Base-by-base conservation (phyloP, 2,329 filamentous ascomycete species). In the Aulographum hederae region DNA sequence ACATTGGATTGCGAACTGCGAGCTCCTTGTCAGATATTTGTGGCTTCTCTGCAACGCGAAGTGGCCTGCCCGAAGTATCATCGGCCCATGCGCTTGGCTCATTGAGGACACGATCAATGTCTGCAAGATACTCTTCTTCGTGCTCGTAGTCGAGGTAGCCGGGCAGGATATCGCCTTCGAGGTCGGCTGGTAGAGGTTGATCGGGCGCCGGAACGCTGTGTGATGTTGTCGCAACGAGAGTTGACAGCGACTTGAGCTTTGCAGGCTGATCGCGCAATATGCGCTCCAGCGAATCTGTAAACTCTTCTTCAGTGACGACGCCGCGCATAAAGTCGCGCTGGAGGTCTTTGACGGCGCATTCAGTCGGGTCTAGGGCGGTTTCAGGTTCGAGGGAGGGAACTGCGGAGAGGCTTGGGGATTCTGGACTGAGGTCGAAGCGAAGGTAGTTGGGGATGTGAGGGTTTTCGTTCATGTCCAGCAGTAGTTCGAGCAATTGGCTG, bases 401-500 rank as follows among this genome's bases (percentile, higher is more conserved):
- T 18, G 13, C 34, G 12, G 46, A 42, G 32, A 45, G 42, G 26
- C 42, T 42, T 17, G 46, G 43, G 32, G 11, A 15, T 8, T 6
- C 8, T 8, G 11, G 8, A 12, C 53, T 46, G 35, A 94, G 58
- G 45, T 86, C 75, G 56, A 82, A 76, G 43, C 79, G 78, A 45
- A 78, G 71, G 35, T 75, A 66, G 18, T 71, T 60, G 8, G 81
- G 73, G 28, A 95, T 73, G 49, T 89, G 79, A 14, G 76, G 63
- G 27, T 73, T 78, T 32, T 79, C 73, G 57, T 98, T 98, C 57
- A 94, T 68, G 47, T 94, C 85, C 38, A 92, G 65, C 20, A 95
- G 69, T 8, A 94, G 60, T 44, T 95, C 86, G 33, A 94, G 69
- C 20, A 95, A 59, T 52, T 85, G 84, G 53, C 85, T 94, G 44